These are phyloP conservation scores for Neocatenulostroma microsporum DNA, from an alignment of 2,329 filamentous ascomycete genomes.

Conservation along the genomic window DNA sequence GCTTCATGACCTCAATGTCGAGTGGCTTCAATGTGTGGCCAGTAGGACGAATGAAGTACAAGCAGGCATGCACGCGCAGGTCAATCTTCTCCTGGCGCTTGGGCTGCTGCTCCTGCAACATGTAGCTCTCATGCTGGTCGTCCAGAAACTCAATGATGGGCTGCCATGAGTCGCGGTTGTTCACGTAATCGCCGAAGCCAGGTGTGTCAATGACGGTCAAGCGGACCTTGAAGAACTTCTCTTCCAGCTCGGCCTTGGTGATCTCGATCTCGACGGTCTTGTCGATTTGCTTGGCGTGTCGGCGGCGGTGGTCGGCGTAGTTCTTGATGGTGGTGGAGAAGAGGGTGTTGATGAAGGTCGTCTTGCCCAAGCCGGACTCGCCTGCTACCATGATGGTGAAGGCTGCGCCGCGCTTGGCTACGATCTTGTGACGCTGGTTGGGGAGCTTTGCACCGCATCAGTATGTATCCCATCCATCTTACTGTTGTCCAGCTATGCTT, in stretches of 20 bases:
- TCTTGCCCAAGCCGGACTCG: conserved; percentile 97
- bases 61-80: conserved; percentile 92
- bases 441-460: conserved; percentile 46
- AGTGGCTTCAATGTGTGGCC: conserved; percentile 97
- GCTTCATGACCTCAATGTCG: conserved; percentile 99
- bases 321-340: conserved; percentile 99
- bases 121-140: conserved; percentile 99
- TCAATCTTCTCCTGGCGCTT: conserved; percentile 98
- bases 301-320: conserved; percentile 99
- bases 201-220: conserved; percentile 98
- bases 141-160: conserved; percentile 99
- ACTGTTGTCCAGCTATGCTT: too few species aligned
- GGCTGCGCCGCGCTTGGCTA: conserved; percentile 79
- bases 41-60: conserved; percentile 98
- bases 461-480: neutral
- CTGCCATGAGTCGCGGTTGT: conserved; percentile 99
- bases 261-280: conserved; percentile 99
- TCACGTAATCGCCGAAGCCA: conserved; percentile 98
- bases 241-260: conserved; percentile 97
- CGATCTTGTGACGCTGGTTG: conserved; percentile 67
- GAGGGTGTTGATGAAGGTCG: conserved; percentile 99
- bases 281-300: conserved; percentile 98
- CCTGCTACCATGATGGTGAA: conserved; percentile 99
- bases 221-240: conserved; percentile 99
- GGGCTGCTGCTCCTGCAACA: conserved; percentile 99